Evolutionary conservation across 2,329 filamentous ascomycete genomes (phyloP), one percentile per base, ranked within the genome.

Genomic region (Fusarium torreyae): DNA sequence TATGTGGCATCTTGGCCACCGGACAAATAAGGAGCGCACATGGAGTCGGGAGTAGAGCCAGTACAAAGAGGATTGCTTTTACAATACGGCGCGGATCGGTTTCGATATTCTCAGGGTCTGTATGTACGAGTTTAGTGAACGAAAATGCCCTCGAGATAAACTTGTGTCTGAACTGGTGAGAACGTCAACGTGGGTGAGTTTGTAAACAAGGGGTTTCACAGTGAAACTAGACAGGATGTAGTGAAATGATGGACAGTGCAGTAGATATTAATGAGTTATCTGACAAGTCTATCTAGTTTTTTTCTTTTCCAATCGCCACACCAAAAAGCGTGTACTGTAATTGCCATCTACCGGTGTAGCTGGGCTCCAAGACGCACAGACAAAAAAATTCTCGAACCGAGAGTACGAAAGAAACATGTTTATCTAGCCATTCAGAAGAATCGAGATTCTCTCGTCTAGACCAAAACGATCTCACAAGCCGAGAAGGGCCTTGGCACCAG

Each of bases 401-500:
- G 57, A 52, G 46, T 40, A 71, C 54, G 71, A 72, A 73, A 50
- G 66, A 44, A 70, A 73, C 42, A 34, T 56, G n/a, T 46, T 40
- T 40, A 7, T 42, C 55, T 40, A 46, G 34, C 20, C 38, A 39
- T 31, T 24, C 5, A 24, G 20, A 22, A 28, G 31, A 8, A 51
- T 46, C 36, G 22, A 38, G 18, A 39, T 7, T 7, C 7, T 40
- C 9, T 40, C 10, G 13, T 6, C 9, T 22, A 43, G 11, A 28
- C 28, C 15, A 14, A 46, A 18, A 63, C 28, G 10, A 31, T 31
- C 28, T 73, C 55, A 75, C 46, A 75, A 57, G 28, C 58, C 63
- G 3, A 97, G 80, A 51, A 97, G 84, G 17, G 92, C 94, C 71
- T 85, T 87, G 28, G 94, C 96, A 46, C 93, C 95, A 20, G 92